A percentile compares a stretch with the other conserved stretches of the same genome.
These are phyloP conservation scores for Alopecurus myosuroides DNA, from an alignment of 176 grass and related monocot species.

Conservation along the genomic window DNA sequence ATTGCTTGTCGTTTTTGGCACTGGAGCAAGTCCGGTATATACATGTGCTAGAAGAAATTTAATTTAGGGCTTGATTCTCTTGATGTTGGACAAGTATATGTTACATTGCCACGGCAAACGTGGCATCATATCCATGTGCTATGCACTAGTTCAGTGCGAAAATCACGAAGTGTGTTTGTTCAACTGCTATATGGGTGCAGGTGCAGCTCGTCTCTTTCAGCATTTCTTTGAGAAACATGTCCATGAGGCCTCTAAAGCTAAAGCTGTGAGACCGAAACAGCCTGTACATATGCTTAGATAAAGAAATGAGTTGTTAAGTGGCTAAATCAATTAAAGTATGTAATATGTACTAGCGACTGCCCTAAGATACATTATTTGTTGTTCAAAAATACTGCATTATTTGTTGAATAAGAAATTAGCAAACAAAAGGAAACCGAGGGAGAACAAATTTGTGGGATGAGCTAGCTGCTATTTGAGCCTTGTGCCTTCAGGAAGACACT, in stretches of 20 bases:
- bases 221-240: background rate
- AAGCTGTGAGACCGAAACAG: background rate
- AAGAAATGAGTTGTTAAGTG: background rate
- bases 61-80: conserved; percentile 14
- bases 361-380: too few relatives aligned
- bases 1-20: conserved; percentile 53
- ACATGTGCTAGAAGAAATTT: conserved; percentile 10
- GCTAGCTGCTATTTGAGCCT: too few relatives aligned
- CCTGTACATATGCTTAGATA: background rate
- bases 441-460: background rate
- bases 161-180: conserved; percentile 16
- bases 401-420: background rate
- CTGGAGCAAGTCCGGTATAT: conserved; percentile 46
- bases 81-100: conserved; percentile 15
- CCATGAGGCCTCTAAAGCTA: background rate
- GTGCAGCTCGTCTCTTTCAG: background rate
- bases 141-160: conserved; percentile 17
- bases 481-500: too few relatives aligned
- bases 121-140: conserved; percentile 3
- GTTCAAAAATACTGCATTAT: background rate
- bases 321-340: background rate
- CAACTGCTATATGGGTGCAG: background rate
- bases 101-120: conserved; percentile 17
- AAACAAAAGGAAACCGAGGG: background rate
- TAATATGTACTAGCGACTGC: background rate